Conservation (phyloP, 768 basidiomycete species). For the Plicaturopsis crispa region DNA sequence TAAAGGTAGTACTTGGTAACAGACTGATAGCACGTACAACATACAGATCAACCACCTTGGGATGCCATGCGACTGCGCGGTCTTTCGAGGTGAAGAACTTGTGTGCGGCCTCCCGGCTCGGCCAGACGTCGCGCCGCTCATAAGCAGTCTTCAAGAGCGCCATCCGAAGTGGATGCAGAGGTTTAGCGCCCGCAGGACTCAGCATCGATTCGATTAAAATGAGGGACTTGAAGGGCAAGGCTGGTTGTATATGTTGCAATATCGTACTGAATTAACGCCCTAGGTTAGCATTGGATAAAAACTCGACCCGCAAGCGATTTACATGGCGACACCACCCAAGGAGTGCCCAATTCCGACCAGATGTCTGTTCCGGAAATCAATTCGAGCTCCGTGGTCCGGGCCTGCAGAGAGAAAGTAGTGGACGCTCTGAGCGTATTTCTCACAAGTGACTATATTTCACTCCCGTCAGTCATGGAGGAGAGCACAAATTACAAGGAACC, state of each 20-base stretch:
- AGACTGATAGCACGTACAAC: conserved; percentile 28
- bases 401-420: conserved; percentile 47
- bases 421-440: conserved; percentile 51
- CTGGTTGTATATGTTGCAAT: conserved; percentile 39
- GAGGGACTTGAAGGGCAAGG: conserved; percentile 38
- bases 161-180: conserved; percentile 31
- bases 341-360: conserved; percentile 66
- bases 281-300: conserved; percentile 3
- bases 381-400: conserved; percentile 25
- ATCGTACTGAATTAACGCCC: conserved; percentile 32
- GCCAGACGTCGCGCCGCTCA: conserved; percentile 47
- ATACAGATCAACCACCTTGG: conserved; percentile 41
- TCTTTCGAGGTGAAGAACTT: conserved; percentile 25
- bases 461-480: neutral
- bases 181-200: conserved; percentile 37
- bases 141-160: conserved; percentile 39
- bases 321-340: conserved; percentile 61
- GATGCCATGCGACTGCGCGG: conserved; percentile 41
- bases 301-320: conserved; percentile 11
- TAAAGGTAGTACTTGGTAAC: neutral
- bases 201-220: conserved; percentile 62
- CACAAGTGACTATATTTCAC: conserved; percentile 61
- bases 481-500: conserved; percentile 1
- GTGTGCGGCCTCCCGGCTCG: conserved; percentile 33
- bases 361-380: conserved; percentile 42